Percentiles rank a stretch among this genome's conserved stretches.
Evolutionary conservation across 371 early-diverging fungal genomes (phyloP).

Genomic region (Mucor racemosus): DNA sequence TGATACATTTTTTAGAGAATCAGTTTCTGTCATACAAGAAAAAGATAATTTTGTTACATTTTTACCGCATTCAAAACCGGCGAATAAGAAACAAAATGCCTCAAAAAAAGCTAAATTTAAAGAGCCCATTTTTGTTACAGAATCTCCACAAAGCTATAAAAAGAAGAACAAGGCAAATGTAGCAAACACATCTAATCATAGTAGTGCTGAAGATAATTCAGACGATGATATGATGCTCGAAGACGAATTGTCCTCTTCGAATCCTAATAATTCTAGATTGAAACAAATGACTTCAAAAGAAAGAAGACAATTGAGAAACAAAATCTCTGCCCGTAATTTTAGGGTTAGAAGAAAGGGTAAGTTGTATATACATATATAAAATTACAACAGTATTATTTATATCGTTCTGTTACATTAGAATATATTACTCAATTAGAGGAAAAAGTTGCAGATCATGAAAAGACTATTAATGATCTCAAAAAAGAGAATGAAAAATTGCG

Average conservation of each 20-base stretch:
- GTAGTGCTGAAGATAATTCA: constrained; percentile 22
- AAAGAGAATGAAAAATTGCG: constrained; percentile 27
- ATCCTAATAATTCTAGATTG: constrained; percentile 8
- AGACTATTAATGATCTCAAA: constrained; percentile 14
- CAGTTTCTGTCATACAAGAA: constrained; percentile 9
- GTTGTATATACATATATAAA: not conserved
- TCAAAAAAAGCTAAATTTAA: constrained; percentile 22
- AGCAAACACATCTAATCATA: not conserved
- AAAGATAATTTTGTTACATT: constrained; percentile 25
- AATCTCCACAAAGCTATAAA: constrained; percentile 22
- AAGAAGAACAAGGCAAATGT: constrained; percentile 21
- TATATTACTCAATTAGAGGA: constrained; percentile 75
- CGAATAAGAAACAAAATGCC: not conserved
- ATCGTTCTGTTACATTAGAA: constrained; percentile 37
- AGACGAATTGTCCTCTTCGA: constrained; percentile 14
- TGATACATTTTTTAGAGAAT: not conserved
- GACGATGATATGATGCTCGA: constrained; percentile 27
- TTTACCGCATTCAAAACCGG: not conserved
- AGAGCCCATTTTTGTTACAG: constrained; percentile 31
- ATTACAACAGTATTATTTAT: no score
- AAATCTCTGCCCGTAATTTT: constrained; percentile 88
- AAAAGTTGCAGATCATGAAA: constrained; percentile 36
- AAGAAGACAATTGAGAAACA: constrained; percentile 85
- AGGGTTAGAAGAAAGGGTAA: constrained; percentile 86
- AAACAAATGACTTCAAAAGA: constrained; percentile 77